Percentiles rank a stretch among this genome's conserved stretches.
phyloP scores from a whole-genome alignment of 805 yeast genomes.

The Kockiozyma suomiensis region DNA sequence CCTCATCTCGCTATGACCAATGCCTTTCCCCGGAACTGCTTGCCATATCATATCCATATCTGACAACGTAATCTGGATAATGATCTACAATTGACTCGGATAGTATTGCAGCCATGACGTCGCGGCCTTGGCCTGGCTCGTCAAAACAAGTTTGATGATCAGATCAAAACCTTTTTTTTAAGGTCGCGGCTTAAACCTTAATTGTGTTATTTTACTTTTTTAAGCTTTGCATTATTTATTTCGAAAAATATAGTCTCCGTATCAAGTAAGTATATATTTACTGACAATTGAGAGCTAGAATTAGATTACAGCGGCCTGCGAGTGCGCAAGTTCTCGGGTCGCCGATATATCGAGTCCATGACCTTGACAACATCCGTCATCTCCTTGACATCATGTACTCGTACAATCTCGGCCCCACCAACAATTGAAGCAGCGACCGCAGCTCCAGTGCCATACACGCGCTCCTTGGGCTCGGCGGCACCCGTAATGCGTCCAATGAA shows the following conservation, averaged over 20 bases:
- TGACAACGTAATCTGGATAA: too few species aligned
- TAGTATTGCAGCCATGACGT: too few species aligned
- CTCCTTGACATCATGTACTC: conserved; percentile 82
- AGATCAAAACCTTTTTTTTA: too few species aligned
- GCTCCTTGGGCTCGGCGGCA: conserved; percentile 56
- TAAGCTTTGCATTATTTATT: too few species aligned
- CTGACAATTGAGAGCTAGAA: neutral
- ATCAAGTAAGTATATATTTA: neutral
- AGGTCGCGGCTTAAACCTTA: too few species aligned
- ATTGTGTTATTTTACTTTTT: too few species aligned
- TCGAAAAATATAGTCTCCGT: neutral
- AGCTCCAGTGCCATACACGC: conserved; percentile 78
- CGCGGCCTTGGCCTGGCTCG: too few species aligned
- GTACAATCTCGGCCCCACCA: conserved; percentile 73
- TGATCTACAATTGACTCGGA: too few species aligned
- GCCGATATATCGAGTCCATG: conserved; percentile 66
- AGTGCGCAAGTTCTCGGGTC: neutral
- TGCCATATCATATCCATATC: too few species aligned
- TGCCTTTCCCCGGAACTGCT: too few species aligned
- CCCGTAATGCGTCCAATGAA: conserved; percentile 78
- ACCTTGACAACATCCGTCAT: conserved; percentile 56
- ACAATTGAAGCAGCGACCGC: conserved; percentile 72
- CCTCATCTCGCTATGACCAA: too few species aligned
- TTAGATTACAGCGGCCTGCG: neutral
- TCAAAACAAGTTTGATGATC: too few species aligned